A percentile compares a stretch with the other conserved stretches of the same genome.
Conservation (phyloP, 2,329 filamentous ascomycete genomes). For the Xylaria sp. region DNA sequence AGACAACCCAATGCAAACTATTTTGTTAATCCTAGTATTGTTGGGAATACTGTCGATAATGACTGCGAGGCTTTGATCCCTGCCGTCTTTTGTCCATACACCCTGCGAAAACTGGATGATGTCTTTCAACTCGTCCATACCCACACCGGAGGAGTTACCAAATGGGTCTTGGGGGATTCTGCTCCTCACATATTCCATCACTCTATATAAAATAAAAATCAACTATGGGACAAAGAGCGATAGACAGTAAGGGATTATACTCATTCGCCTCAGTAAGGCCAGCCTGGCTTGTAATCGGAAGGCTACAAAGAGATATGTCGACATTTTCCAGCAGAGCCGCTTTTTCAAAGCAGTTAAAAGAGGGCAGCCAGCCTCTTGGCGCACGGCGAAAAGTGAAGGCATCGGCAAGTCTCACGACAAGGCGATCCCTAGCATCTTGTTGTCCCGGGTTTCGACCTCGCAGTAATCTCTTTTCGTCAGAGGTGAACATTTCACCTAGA, state of each 20-base stretch:
- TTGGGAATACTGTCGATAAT: constrained; percentile 28
- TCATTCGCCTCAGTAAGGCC: constrained; percentile 10
- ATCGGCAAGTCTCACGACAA: constrained; percentile 27
- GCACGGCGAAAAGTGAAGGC: constrained; percentile 26
- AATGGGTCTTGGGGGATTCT: background rate
- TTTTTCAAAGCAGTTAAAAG: constrained; percentile 18
- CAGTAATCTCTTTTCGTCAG: constrained; percentile 24
- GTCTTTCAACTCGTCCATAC: constrained; percentile 9
- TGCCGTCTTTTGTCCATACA: constrained; percentile 17
- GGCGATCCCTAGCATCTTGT: background rate
- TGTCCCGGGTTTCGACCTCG: constrained; percentile 3
- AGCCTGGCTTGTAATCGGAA: constrained; percentile 14
- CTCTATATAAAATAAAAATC: constrained; percentile 15
- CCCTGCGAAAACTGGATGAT: background rate
- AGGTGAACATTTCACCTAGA: constrained; percentile 18
- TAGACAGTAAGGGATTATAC: constrained; percentile 1
- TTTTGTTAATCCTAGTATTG: constrained; percentile 12
- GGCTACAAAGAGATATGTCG: background rate
- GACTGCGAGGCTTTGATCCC: background rate
- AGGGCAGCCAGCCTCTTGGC: constrained; percentile 10
- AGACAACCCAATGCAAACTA: constrained; percentile 34
- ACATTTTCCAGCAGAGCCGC: constrained; percentile 4
- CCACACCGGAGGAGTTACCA: constrained; percentile 1
- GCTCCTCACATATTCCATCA: background rate
- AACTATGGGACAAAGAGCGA: background rate